Base-by-base conservation (phyloP, 2,329 filamentous ascomycete genomes). In the Lecanicillium sp. region DNA sequence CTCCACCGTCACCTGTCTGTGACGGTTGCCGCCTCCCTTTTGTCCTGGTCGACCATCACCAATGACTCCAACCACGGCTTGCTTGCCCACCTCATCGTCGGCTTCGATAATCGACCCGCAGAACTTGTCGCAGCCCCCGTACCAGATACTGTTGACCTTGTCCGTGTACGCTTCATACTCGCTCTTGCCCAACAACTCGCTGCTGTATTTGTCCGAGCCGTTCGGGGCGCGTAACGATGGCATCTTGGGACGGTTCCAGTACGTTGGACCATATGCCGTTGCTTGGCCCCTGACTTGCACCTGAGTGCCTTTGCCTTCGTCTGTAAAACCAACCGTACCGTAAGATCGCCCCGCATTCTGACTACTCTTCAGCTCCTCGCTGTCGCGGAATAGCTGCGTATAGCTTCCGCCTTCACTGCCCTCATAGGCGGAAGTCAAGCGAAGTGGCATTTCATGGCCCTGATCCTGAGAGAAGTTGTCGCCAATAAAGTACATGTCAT, bases 91-190 rank as follows among this genome's bases (percentile, higher is more conserved):
- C 33, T 65, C 60, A 5, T 45, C 45, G 12, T 56, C 42, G 9
- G 58, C 52, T 16, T 52, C 45, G 3, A 54, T 48, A 9, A 59
- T 45, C 3, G 51, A 46, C 46, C 58, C 64, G 33, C 53, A 52
- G 17, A 68, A 44, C 22, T 57, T 54, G 18, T 55, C 51, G 4
- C 51, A 51, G 29, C 65, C 65, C 1, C 53, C 51, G 34, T 70
- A 67, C 53, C 68, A 72, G 18, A 36, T 5, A 8, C 17, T 41
- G 19, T 41, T 28, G 16, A 41, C 16, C 38, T 32, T 40, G 29
- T 41, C 20, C 33, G 17, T 36, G 33, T 41, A 36, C 13, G 33
- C 38, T 25, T 41, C 33, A 12, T 36, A 36, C 14, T 36, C 38
- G 4, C 33, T 19, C 15, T 33, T 19, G 12, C n/a, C 17, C 14